Conservation (phyloP, 768 basidiomycete species). For the Neoboletus magnificus region DNA sequence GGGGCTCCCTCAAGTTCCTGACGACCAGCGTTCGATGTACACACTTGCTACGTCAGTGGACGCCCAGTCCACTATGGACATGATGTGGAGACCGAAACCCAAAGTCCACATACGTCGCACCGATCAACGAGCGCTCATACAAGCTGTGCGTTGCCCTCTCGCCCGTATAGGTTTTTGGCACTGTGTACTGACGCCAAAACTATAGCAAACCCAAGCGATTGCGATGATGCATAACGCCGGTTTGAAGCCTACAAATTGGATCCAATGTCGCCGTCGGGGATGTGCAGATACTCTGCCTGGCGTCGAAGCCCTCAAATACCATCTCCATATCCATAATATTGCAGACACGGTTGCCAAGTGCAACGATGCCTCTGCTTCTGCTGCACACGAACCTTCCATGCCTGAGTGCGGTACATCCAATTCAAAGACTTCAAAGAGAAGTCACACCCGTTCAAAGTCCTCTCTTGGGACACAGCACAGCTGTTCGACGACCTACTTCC, state of each 20-base stretch:
- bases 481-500: not conserved
- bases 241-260: slow-evolving; percentile 27
- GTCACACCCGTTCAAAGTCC: slow-evolving; percentile 20
- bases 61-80: slow-evolving; percentile 21
- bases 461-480: slow-evolving; percentile 1
- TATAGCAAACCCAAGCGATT: slow-evolving; percentile 25
- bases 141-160: slow-evolving; percentile 37
- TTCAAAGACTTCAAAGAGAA: slow-evolving; percentile 1
- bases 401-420: not conserved
- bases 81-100: slow-evolving; percentile 32
- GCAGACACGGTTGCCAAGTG: slow-evolving; percentile 26
- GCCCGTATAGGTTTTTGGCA: not conserved
- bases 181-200: not conserved
- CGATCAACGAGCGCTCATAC: slow-evolving; percentile 34
- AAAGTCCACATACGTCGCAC: slow-evolving; percentile 36
- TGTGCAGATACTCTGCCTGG: slow-evolving; percentile 43
- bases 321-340: slow-evolving; percentile 57
- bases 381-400: not conserved
- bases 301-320: slow-evolving; percentile 46
- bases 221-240: slow-evolving; percentile 27
- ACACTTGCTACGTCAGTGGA: slow-evolving; percentile 17
- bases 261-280: slow-evolving; percentile 44
- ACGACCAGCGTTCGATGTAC: slow-evolving; percentile 27
- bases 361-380: not conserved
- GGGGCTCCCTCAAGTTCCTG: slow-evolving; percentile 15